These are phyloP conservation scores for Stemphylium lycopersici DNA, from an alignment of 2,329 filamentous ascomycete species.

Conservation along the genomic window DNA sequence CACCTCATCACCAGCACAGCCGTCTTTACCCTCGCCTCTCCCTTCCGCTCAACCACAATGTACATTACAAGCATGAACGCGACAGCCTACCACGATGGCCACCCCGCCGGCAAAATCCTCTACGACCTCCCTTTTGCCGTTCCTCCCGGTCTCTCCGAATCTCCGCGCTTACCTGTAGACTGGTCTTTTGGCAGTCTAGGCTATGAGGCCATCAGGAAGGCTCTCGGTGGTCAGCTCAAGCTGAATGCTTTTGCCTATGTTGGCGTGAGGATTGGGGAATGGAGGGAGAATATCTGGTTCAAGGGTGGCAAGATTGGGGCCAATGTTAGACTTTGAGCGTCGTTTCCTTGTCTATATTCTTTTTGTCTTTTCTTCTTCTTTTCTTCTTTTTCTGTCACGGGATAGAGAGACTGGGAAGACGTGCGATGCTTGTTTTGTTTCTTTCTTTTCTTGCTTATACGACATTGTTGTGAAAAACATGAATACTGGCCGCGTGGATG, in stretches of 20 bases:
- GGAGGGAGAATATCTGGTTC: slow-evolving; percentile 68
- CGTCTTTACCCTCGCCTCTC: slow-evolving; percentile 81
- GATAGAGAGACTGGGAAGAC: not conserved
- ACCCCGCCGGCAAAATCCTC: slow-evolving; percentile 77
- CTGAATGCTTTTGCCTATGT: slow-evolving; percentile 80
- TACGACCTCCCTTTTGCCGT: slow-evolving; percentile 77
- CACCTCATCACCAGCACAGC: slow-evolving; percentile 88
- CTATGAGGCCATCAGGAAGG: slow-evolving; percentile 79
- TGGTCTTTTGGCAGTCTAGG: slow-evolving; percentile 80
- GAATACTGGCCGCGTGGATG: too few species aligned
- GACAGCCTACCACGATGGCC: slow-evolving; percentile 82
- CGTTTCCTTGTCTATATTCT: not conserved
- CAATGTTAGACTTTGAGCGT: slow-evolving; percentile 50
- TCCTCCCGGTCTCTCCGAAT: slow-evolving; percentile 73
- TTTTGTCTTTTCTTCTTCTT: not conserved
- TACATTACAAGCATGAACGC: slow-evolving; percentile 82
- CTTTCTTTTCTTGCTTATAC: too few species aligned
- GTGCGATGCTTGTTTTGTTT: too few species aligned
- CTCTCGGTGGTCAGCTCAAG: slow-evolving; percentile 79
- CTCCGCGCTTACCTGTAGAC: slow-evolving; percentile 79
- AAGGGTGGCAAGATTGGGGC: slow-evolving; percentile 55
- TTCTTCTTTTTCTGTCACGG: too few species aligned
- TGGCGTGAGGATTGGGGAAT: slow-evolving; percentile 74
- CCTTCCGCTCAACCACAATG: slow-evolving; percentile 73
- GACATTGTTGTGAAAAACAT: too few species aligned